These are phyloP conservation scores for Penicillium olsonii DNA, from an alignment of 2,329 filamentous ascomycete species.

Conservation along the genomic window DNA sequence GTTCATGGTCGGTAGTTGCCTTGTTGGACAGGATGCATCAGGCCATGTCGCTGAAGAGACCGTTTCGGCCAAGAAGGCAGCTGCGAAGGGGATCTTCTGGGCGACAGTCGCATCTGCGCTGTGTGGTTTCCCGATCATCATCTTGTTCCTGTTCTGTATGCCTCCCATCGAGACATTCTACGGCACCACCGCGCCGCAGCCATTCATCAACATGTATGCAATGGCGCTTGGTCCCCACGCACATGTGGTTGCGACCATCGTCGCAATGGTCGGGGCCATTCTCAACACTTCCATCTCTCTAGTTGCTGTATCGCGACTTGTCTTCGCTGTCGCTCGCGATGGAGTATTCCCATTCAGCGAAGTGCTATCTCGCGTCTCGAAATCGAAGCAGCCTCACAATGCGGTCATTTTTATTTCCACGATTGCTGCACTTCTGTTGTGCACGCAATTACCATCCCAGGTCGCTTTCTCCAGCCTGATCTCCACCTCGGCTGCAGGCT, in stretches of 20 bases:
- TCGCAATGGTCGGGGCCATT: slow-evolving; percentile 21
- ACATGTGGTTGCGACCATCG: slow-evolving; percentile 26
- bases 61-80: slow-evolving; percentile 31
- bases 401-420: slow-evolving; percentile 56
- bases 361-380: slow-evolving; percentile 53
- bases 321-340: slow-evolving; percentile 60
- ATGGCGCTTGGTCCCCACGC: slow-evolving; percentile 22
- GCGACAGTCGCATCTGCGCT: slow-evolving; percentile 30
- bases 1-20: slow-evolving; percentile 28
- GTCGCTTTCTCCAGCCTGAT: slow-evolving; percentile 51
- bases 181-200: slow-evolving; percentile 29
- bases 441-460: slow-evolving; percentile 55
- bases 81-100: slow-evolving; percentile 33
- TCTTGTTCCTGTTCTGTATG: slow-evolving; percentile 34
- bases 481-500: slow-evolving; percentile 50
- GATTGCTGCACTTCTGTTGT: slow-evolving; percentile 54
- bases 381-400: slow-evolving; percentile 56
- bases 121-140: slow-evolving; percentile 33
- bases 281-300: slow-evolving; percentile 56
- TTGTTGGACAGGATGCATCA: slow-evolving; percentile 32
- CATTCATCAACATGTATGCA: slow-evolving; percentile 28
- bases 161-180: slow-evolving; percentile 33
- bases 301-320: slow-evolving; percentile 55
- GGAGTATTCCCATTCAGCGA: slow-evolving; percentile 57
- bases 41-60: slow-evolving; percentile 35